phyloP scores from a whole-genome alignment of 2,329 filamentous ascomycete genomes.

The Cadophora sp. region DNA sequence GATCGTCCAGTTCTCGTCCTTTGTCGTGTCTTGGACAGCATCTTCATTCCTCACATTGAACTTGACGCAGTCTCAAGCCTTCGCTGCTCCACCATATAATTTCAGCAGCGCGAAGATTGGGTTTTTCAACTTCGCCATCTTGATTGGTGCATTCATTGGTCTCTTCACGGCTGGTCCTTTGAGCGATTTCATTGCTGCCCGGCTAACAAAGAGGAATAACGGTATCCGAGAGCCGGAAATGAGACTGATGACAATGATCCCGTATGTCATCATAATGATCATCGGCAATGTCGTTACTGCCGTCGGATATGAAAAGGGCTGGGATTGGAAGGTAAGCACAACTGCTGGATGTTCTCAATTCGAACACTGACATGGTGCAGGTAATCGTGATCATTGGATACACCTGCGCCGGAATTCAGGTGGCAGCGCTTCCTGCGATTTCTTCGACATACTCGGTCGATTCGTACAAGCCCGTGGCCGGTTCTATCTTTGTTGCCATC shows the following conservation, averaged over 20 bases:
- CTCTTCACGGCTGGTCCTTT: slow-evolving; percentile 56
- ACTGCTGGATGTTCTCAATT: background rate
- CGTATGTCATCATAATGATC: slow-evolving; percentile 48
- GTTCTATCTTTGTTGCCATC: slow-evolving; percentile 63
- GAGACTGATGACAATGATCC: slow-evolving; percentile 44
- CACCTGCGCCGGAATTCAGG: slow-evolving; percentile 61
- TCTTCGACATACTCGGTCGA: slow-evolving; percentile 64
- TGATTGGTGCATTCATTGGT: slow-evolving; percentile 54
- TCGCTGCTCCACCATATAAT: slow-evolving; percentile 40
- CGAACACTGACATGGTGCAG: slow-evolving; percentile 24
- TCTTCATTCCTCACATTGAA: slow-evolving; percentile 63
- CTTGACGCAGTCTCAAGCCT: slow-evolving; percentile 57
- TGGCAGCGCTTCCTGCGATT: slow-evolving; percentile 64
- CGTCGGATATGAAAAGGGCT: slow-evolving; percentile 58
- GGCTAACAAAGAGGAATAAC: slow-evolving; percentile 42
- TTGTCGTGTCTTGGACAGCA: slow-evolving; percentile 66
- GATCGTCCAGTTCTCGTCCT: slow-evolving; percentile 67
- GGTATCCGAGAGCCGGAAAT: slow-evolving; percentile 48
- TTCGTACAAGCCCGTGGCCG: slow-evolving; percentile 67
- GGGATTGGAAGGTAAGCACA: slow-evolving; percentile 56
- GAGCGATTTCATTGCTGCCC: slow-evolving; percentile 45
- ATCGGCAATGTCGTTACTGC: slow-evolving; percentile 62
- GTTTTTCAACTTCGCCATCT: slow-evolving; percentile 57
- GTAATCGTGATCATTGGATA: slow-evolving; percentile 63
- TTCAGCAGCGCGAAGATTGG: slow-evolving; percentile 52